Base-by-base conservation (phyloP, 2,329 filamentous ascomycete species). In the Fusarium drepaniforme region DNA sequence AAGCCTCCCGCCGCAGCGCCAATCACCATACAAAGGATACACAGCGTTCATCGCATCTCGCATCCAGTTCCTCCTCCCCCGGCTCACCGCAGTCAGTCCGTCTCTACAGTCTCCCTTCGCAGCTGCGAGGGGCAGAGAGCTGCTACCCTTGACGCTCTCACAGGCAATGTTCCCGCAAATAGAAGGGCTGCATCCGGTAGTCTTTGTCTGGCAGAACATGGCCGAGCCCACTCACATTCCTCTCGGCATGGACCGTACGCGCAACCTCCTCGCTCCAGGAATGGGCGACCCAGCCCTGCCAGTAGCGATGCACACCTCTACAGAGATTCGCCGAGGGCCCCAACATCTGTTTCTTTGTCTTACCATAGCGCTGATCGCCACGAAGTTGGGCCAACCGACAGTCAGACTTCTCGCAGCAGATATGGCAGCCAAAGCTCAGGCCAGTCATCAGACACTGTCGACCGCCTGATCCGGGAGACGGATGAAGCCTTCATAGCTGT, bases 401-500 rank as follows among this genome's bases (percentile, higher is more conserved):
- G 67, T 49, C 66, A 62, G 51, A 44, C 66, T 42, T 30, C 56
- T 38, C 58, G 67, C n/a, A 64, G 64, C 56, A 61, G 68, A 70
- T 73, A 70, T 38, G 67, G 65, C 67, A 67, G 67, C 68, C 73
- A 77, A 68, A 75, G 70, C 46, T 51, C 61, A 28, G 66, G 73
- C 40, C 68, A 68, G 44, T 77, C 82, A 74, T 83, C 82, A 15
- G 80, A 84, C 44, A 83, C 83, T 67, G 80, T 87, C 4, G 83
- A 86, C 63, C 82, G 85, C 71, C 82, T 90, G 71, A 86, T 88
- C 57, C 81, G 82, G 70, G 85, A 89, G 75, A 85, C 87, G 5
- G 87, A 90, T 70, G 83, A 86, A 67, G 86, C 88, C 33, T 89
- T 89, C 79, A 83, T 84, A 77, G 83, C 84, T 15, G 84, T 87